Evolutionary conservation across 139 green algal genomes (phyloP).

Genomic region (Picochlorum sp.): DNA sequence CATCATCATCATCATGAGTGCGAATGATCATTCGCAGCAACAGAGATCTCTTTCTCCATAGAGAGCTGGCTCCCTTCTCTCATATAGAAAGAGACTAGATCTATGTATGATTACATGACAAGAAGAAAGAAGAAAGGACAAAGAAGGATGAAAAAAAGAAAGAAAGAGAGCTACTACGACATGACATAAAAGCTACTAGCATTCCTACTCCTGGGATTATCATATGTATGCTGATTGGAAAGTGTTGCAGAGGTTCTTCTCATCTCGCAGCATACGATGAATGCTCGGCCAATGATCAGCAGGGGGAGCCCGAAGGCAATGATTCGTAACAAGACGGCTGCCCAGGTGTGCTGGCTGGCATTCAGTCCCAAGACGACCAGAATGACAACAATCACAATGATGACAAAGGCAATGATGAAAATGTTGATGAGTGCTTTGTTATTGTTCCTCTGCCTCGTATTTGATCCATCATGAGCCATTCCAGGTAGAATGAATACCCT

Average conservation of each 20-base stretch:
- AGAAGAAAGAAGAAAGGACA: too few species aligned
- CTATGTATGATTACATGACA: too few species aligned
- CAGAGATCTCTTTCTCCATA: too few species aligned
- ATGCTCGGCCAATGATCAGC: background rate
- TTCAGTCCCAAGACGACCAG: slow-evolving; percentile 8
- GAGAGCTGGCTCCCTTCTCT: too few species aligned
- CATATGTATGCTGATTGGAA: background rate
- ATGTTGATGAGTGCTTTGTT: background rate
- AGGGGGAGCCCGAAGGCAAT: slow-evolving; percentile 12
- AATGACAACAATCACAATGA: slow-evolving; percentile 8
- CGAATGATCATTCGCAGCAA: too few species aligned
- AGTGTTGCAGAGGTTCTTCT: background rate
- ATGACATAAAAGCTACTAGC: too few species aligned
- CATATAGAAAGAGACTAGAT: too few species aligned
- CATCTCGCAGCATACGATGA: slow-evolving; percentile 2
- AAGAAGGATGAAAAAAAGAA: too few species aligned
- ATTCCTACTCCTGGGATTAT: too few species aligned
- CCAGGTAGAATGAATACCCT: background rate
- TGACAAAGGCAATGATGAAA: background rate
- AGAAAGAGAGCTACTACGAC: too few species aligned
- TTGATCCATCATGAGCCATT: background rate
- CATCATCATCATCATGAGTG: too few species aligned
- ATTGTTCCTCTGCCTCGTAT: background rate
- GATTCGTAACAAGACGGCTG: slow-evolving; percentile 10
- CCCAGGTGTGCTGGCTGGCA: slow-evolving; percentile 12